Base-by-base conservation (phyloP, 495 filamentous ascomycete genomes). In the Penicillium paradoxum region DNA sequence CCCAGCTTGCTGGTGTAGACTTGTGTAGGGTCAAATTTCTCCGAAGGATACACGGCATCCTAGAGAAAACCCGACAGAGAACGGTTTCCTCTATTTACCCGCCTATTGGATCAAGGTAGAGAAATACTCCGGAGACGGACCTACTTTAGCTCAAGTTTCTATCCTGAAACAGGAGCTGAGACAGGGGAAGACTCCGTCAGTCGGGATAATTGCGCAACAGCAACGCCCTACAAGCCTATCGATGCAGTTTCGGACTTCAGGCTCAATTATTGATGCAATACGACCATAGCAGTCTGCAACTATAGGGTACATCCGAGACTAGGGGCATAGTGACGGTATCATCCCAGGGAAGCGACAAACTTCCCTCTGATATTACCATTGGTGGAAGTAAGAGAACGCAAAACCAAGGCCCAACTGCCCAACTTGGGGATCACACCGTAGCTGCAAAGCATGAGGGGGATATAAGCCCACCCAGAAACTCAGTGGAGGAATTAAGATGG, bases 331-430 rank as follows among this genome's bases (percentile, higher is more conserved):
- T 14, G 4, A 34, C 10, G 32, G 32, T 14, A 13, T 14, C 21
- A n/a, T n/a, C n/a, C n/a, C n/a, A n/a, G n/a, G n/a, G n/a, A n/a
- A n/a, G n/a, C n/a, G n/a, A n/a, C n/a, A n/a, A n/a, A n/a, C n/a
- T 22, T 41, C 10, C 14, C 14, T 30, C 18, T 46, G 14, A 4
- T 18, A 8, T 24, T 13, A 48, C 40, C 30, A 60, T 62, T 62
- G 59, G 59, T 62, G 55, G 59, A 61, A 42, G 59, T 49, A 57
- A n/a, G n/a, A n/a, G n/a, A n/a, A n/a, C n/a, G n/a, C n/a, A n/a
- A n/a, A n/a, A n/a, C n/a, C n/a, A n/a, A n/a, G n/a, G n/a, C n/a
- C n/a, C n/a, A n/a, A n/a, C n/a, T n/a, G n/a, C n/a, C n/a, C n/a
- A n/a, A n/a, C n/a, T n/a, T n/a, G n/a, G n/a, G n/a, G n/a, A n/a